Conservation (phyloP, 2,329 filamentous ascomycete species). For the Sporothrix brasiliensis region DNA sequence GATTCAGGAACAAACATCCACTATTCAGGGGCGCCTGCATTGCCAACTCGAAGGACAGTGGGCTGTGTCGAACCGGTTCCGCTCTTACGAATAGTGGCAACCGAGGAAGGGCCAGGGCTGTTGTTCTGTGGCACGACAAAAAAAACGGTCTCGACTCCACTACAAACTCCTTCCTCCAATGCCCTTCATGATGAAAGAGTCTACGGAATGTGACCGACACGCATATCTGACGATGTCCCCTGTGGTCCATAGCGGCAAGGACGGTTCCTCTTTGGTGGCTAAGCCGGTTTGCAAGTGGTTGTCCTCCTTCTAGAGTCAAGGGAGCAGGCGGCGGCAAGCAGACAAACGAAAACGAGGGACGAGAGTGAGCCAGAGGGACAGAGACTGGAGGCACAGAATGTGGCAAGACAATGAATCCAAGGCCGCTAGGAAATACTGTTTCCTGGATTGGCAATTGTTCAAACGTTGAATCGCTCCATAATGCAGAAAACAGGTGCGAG, state of each 20-base stretch:
- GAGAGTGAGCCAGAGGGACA: neutral
- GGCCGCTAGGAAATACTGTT: neutral
- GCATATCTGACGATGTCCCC: neutral
- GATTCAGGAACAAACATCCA: conserved; percentile 24
- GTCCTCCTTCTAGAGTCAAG: neutral
- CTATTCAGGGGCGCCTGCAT: conserved; percentile 30
- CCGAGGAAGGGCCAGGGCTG: neutral
- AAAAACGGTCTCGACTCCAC: neutral
- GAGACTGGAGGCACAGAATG: conserved; percentile 6
- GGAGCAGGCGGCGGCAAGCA: neutral
- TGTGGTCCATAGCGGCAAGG: conserved; percentile 9
- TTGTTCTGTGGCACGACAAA: neutral
- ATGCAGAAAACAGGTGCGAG: conserved; percentile 22
- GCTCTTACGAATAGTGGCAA: conserved; percentile 8
- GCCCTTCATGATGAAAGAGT: neutral
- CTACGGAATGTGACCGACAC: neutral
- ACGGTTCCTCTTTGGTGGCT: neutral
- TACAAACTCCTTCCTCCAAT: neutral
- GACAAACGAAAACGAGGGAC: conserved; percentile 6
- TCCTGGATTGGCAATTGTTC: neutral
- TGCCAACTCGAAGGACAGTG: conserved; percentile 25
- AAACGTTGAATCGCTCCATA: conserved; percentile 1
- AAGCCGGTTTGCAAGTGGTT: neutral
- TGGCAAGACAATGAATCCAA: conserved; percentile 15
- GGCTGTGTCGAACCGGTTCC: conserved; percentile 24